Percentiles rank a stretch among this genome's conserved stretches.
phyloP scores from a whole-genome alignment of 805 yeast species.

The Sporopachydermia lactativora region DNA sequence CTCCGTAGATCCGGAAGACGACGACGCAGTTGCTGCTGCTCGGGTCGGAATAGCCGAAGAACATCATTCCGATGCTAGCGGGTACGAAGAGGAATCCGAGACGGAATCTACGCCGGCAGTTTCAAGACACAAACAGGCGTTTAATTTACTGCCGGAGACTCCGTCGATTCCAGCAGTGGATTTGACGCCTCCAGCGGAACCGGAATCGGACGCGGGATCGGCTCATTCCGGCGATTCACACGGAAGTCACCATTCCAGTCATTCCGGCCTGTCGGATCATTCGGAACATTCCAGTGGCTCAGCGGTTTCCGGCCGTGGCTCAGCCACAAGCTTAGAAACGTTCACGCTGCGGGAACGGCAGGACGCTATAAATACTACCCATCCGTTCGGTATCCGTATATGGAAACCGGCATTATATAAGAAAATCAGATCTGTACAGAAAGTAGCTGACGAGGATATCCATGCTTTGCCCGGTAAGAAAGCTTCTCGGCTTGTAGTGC shows the following conservation, averaged over 20 bases:
- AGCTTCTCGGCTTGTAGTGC: conserved; percentile 44
- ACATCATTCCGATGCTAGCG: background rate
- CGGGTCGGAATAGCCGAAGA: background rate
- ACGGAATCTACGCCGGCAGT: background rate
- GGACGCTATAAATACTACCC: conserved; percentile 90
- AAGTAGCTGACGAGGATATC: conserved; percentile 84
- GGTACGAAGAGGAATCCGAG: background rate
- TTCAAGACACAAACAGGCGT: background rate
- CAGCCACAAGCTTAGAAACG: conserved; percentile 59
- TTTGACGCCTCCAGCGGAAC: background rate
- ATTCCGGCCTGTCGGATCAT: conserved; percentile 14
- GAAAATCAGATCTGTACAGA: conserved; percentile 81
- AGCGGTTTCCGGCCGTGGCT: no score
- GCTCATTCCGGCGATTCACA: conserved; percentile 10
- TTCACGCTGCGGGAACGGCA: conserved; percentile 85
- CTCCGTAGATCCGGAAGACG: background rate
- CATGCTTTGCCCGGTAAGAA: conserved; percentile 51
- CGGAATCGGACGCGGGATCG: conserved; percentile 3
- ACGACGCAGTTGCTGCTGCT: no score
- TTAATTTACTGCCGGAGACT: no score
- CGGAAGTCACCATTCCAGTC: conserved; percentile 8
- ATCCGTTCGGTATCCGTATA: conserved; percentile 95
- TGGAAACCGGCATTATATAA: conserved; percentile 98
- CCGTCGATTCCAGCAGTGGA: no score
- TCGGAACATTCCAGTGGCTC: conserved; percentile 21